Evolutionary conservation across 305 asterid genomes (phyloP), one percentile per base, ranked within the genome.

Genomic region (Fraxinus nigra): DNA sequence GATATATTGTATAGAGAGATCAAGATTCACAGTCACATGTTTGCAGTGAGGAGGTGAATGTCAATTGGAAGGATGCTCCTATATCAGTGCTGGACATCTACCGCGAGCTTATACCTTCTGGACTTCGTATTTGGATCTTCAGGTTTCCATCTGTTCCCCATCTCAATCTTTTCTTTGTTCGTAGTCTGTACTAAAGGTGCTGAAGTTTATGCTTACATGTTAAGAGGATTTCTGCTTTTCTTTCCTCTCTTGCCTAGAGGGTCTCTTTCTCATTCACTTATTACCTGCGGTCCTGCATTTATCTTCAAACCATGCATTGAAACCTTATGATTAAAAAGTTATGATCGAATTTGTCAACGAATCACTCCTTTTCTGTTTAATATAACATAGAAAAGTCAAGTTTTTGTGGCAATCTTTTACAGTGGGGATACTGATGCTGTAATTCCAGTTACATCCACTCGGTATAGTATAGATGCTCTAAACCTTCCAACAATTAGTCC

Each of bases 351-450:
- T 61, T 24, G 14, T 61, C 5, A 22, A 61, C 11, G 13, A 22
- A 61, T 61, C 32, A 22, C 30, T 61, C 30, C 32, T 13, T 1
- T 67, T 67, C 18, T 11, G 35, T 65, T 10, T 30, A 65, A 65
- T 10, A 24, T 16, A 28, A 67, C 33, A 14, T 26, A 1, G 37
- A 10, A 28, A 67, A 67, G 7, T 1, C 3, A 26, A 28, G 37
- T 9, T 4, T 61, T 8, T 24, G 10, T 61, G 33, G 13, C 32
- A 5, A 81, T 16, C 26, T 34, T 78, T 76, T 75, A 67, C 90
- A 95, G 98, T 87, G 99, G 99, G 7, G 96, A 95, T 81, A 87
- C 97, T 1, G 98, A 95, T 91, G 92, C 98, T 69, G 97, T 94
- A 24, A 86, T 95, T 82, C 99, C 98, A 7, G 98, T 94, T 75